Evolutionary conservation across 2,329 filamentous ascomycete genomes (phyloP).

Genomic region (Drechmeria coniospora): DNA sequence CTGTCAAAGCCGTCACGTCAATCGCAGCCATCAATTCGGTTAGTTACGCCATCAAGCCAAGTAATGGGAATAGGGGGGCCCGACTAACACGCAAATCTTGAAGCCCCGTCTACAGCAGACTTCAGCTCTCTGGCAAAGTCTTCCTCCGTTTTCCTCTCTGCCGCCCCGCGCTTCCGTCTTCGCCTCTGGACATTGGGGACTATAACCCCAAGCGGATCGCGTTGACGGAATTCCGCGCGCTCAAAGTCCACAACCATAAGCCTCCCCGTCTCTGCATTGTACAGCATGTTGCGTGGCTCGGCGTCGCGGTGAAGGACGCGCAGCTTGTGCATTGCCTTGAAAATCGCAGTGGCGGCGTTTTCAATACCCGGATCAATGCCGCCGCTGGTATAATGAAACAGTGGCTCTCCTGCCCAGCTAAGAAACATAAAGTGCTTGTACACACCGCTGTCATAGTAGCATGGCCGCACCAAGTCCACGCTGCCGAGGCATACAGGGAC

Average conservation of each 20-base stretch:
- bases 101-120: conserved; percentile 1
- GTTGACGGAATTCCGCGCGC: conserved; percentile 9
- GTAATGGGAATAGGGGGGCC: no score
- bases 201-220: conserved; percentile 9
- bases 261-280: conserved; percentile 7
- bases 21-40: no score
- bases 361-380: conserved; percentile 1
- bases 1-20: no score
- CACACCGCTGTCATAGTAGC: no score
- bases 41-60: no score
- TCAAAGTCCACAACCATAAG: conserved; percentile 20
- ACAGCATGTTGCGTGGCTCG: conserved; percentile 17
- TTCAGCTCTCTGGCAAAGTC: conserved; percentile 5
- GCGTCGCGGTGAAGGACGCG: conserved; percentile 14
- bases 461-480: no score
- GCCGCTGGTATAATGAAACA: no score
- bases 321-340: conserved; percentile 6
- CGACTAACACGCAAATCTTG: no score
- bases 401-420: no score
- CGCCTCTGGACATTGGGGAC: conserved; percentile 6
- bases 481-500: conserved; percentile 20
- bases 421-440: no score
- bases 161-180: conserved; percentile 9
- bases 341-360: conserved; percentile 1
- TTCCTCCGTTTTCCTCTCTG: conserved; percentile 6